Conservation (phyloP, 768 basidiomycete genomes). For the Leccinellum albellum region DNA sequence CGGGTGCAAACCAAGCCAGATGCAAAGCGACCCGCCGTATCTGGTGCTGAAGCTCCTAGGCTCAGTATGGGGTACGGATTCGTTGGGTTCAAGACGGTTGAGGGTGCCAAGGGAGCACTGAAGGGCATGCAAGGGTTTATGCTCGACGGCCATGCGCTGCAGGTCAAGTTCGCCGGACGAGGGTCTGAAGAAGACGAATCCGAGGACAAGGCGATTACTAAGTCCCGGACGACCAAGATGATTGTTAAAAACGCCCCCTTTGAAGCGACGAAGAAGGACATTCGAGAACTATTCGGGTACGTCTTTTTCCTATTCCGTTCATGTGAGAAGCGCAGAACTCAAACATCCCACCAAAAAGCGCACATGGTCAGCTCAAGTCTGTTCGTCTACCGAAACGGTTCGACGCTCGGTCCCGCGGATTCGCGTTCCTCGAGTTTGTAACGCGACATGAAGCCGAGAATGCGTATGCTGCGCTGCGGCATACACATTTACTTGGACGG, state of each 20-base stretch:
- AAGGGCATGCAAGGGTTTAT: conserved; percentile 77
- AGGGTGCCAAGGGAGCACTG: conserved; percentile 49
- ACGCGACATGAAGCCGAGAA: conserved; percentile 87
- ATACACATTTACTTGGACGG: conserved; percentile 93
- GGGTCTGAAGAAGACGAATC: conserved; percentile 60
- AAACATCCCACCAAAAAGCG: conserved; percentile 39
- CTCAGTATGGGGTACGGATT: conserved; percentile 98
- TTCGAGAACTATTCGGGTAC: conserved; percentile 84
- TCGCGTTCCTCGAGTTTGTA: conserved; percentile 94
- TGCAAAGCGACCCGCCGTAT: conserved; percentile 54
- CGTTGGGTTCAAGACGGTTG: conserved; percentile 69
- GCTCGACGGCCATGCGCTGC: conserved; percentile 82
- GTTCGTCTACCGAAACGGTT: conserved; percentile 91
- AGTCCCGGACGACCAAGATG: conserved; percentile 83
- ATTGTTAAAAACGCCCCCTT: conserved; percentile 98
- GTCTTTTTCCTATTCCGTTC: conserved; percentile 29
- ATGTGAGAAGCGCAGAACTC: neutral
- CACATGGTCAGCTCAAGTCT: conserved; percentile 91
- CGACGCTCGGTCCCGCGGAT: conserved; percentile 84
- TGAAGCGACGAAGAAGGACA: conserved; percentile 91
- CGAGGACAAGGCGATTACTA: conserved; percentile 37
- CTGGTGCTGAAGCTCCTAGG: conserved; percentile 38
- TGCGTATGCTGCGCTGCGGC: conserved; percentile 79
- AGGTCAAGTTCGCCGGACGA: conserved; percentile 83
- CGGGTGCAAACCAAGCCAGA: conserved; percentile 88